These are phyloP conservation scores for Royoungia palumana DNA, from an alignment of 768 basidiomycete species.

Conservation along the genomic window DNA sequence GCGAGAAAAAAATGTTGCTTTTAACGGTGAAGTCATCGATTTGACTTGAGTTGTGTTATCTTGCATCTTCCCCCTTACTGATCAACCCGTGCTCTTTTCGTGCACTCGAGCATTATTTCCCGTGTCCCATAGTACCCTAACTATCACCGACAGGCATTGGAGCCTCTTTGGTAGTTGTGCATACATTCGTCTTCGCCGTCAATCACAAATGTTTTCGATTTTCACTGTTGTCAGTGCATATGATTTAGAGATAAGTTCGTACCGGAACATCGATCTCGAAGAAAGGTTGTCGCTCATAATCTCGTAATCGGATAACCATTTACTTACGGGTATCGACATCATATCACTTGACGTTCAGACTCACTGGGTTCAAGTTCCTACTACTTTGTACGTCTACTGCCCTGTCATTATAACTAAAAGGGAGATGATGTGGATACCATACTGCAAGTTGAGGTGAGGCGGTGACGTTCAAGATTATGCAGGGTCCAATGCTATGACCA, in stretches of 20 bases:
- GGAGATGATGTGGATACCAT: constrained; percentile 5
- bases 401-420: not conserved
- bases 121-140: not conserved
- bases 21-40: constrained; percentile 28
- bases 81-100: not conserved
- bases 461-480: constrained; percentile 7
- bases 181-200: not conserved
- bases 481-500: constrained; percentile 21
- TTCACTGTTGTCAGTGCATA: too few relatives aligned
- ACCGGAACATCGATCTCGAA: not conserved
- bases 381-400: constrained; percentile 6
- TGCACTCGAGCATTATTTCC: not conserved
- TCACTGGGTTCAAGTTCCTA: not conserved
- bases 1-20: constrained; percentile 16
- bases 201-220: too few relatives aligned
- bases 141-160: not conserved
- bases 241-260: not conserved
- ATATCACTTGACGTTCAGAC: too few relatives aligned
- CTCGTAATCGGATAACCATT: not conserved
- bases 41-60: constrained; percentile 22
- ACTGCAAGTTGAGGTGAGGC: constrained; percentile 2
- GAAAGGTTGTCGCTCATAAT: not conserved
- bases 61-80: not conserved
- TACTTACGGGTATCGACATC: constrained; percentile 1
- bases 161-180: not conserved